phyloP scores from a whole-genome alignment of 2,329 filamentous ascomycete species.

The Cryphonectria naterciae region DNA sequence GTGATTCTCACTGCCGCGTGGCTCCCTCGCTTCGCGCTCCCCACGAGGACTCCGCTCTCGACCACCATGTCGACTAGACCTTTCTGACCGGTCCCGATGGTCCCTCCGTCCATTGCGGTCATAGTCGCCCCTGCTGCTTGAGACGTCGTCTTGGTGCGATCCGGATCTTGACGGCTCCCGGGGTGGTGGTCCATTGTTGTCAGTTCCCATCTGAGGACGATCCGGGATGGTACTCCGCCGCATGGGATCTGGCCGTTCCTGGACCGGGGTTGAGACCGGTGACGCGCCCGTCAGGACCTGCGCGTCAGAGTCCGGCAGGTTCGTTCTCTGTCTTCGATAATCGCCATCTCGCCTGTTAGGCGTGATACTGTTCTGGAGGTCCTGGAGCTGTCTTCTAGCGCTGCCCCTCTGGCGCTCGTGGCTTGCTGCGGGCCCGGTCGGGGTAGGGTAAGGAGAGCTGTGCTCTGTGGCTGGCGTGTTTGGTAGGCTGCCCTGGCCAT shows the following conservation, averaged over 20 bases:
- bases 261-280: conserved; percentile 51
- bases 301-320: conserved; percentile 57
- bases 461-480: conserved; percentile 37
- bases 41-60: conserved; percentile 53
- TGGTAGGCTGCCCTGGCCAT: conserved; percentile 35
- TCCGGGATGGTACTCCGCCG: conserved; percentile 42
- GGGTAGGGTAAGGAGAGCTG: conserved; percentile 31
- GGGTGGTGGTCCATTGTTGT: conserved; percentile 34
- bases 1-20: conserved; percentile 39
- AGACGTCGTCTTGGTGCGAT: conserved; percentile 43
- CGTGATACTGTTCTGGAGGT: conserved; percentile 53
- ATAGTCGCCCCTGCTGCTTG: conserved; percentile 45
- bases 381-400: conserved; percentile 55
- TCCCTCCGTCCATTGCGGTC: conserved; percentile 49
- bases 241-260: conserved; percentile 53
- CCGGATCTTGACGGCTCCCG: conserved; percentile 37
- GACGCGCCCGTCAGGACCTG: conserved; percentile 61
- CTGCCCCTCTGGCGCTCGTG: conserved; percentile 44
- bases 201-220: conserved; percentile 30
- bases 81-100: conserved; percentile 46
- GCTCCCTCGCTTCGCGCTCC: conserved; percentile 46
- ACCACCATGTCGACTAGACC: conserved; percentile 51
- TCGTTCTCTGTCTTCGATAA: conserved; percentile 37
- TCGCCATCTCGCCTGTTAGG: conserved; percentile 37
- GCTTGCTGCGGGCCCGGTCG: conserved; percentile 40